Evolutionary conservation across 805 yeast species (phyloP).

Genomic region (Komagataella pseudopastoris): DNA sequence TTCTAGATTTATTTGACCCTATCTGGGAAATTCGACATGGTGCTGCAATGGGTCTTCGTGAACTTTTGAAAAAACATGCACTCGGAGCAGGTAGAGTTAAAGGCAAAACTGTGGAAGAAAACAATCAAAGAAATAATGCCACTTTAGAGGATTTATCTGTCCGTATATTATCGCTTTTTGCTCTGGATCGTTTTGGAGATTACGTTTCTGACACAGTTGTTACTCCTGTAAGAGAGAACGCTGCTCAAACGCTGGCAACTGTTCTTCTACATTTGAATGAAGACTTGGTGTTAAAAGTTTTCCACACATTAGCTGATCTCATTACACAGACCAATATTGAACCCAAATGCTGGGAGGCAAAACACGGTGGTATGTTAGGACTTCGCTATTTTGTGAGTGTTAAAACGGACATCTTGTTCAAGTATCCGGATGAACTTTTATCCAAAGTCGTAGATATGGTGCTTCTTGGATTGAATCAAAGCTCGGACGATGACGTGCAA

Average conservation of each 20-base stretch:
- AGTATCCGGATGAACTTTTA: slow-evolving; percentile 38
- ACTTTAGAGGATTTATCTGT: slow-evolving; percentile 84
- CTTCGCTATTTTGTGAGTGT: slow-evolving; percentile 85
- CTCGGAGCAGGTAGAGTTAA: slow-evolving; percentile 70
- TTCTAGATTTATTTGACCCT: slow-evolving; percentile 71
- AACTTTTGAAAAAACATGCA: slow-evolving; percentile 73
- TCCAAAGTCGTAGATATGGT: slow-evolving; percentile 75
- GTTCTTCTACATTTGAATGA: slow-evolving; percentile 61
- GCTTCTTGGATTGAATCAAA: slow-evolving; percentile 59
- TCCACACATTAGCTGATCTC: slow-evolving; percentile 49
- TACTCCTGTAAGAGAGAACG: slow-evolving; percentile 95
- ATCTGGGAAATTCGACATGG: slow-evolving; percentile 96
- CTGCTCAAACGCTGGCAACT: slow-evolving; percentile 91
- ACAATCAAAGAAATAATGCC: slow-evolving; percentile 46
- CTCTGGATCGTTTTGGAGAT: slow-evolving; percentile 92
- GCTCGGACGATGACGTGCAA: slow-evolving; percentile 85
- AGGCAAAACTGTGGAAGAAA: slow-evolving; percentile 47
- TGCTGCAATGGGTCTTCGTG: slow-evolving; percentile 84
- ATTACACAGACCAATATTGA: slow-evolving; percentile 46
- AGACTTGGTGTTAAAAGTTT: slow-evolving; percentile 44
- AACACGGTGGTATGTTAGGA: slow-evolving; percentile 96
- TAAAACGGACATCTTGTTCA: slow-evolving; percentile 61
- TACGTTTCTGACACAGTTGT: slow-evolving; percentile 95
- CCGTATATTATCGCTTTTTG: slow-evolving; percentile 72
- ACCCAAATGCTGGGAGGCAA: slow-evolving; percentile 76